Conservation (phyloP, 2,329 filamentous ascomycete genomes). For the Cladosporium austrohemisphaericum region DNA sequence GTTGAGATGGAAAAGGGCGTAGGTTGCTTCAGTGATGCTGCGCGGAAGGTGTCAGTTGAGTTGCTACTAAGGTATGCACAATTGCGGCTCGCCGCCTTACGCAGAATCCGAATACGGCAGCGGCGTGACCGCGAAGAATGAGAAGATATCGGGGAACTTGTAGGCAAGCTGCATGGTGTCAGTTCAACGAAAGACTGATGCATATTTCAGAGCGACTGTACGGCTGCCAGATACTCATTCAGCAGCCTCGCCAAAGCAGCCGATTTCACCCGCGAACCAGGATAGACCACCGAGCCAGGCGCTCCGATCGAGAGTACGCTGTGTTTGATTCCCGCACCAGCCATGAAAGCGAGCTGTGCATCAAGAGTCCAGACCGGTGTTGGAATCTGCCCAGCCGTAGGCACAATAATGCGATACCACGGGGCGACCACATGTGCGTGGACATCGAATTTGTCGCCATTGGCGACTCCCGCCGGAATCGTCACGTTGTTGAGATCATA, state of each 20-base stretch:
- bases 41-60: conserved; percentile 16
- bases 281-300: conserved; percentile 35
- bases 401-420: conserved; percentile 33
- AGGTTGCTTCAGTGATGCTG: conserved; percentile 29
- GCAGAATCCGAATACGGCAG: conserved; percentile 17
- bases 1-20: conserved; percentile 33
- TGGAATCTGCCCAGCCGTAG: conserved; percentile 31
- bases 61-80: neutral
- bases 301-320: conserved; percentile 34
- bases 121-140: conserved; percentile 17
- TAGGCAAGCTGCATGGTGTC: conserved; percentile 5
- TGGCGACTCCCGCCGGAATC: conserved; percentile 18
- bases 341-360: conserved; percentile 34
- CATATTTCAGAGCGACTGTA: neutral
- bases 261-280: conserved; percentile 27
- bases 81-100: neutral
- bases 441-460: conserved; percentile 32
- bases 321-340: conserved; percentile 24
- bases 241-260: conserved; percentile 34
- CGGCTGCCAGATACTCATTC: conserved; percentile 30
- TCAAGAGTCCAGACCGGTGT: conserved; percentile 32
- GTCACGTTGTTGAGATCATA: conserved; percentile 13
- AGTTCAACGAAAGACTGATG: neutral
- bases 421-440: conserved; percentile 36
- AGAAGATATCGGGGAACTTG: conserved; percentile 11